Percentiles rank a stretch among this genome's conserved stretches.
Evolutionary conservation across 768 basidiomycete species (phyloP).

Genomic region (Boletus speciosus): DNA sequence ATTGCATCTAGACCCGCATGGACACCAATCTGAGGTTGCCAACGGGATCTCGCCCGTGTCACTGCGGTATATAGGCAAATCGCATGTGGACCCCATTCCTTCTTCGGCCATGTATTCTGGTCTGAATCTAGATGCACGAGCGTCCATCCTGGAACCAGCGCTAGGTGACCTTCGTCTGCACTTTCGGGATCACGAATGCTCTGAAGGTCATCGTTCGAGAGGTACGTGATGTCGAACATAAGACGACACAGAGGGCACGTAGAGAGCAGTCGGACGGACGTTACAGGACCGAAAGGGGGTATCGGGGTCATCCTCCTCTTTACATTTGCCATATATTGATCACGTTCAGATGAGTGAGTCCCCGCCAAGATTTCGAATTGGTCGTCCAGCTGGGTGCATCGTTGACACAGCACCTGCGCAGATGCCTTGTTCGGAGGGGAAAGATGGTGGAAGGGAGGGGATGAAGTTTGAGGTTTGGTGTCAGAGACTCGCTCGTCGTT

Average conservation of each 20-base stretch:
- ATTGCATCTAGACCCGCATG: neutral
- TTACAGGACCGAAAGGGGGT: neutral
- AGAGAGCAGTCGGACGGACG: neutral
- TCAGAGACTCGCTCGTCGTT: neutral
- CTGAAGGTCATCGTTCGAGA: neutral
- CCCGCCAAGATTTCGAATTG: neutral
- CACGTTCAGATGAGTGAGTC: neutral
- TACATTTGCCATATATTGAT: neutral
- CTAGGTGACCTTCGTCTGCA: neutral
- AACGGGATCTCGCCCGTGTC: neutral
- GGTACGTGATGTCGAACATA: neutral
- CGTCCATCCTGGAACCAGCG: neutral
- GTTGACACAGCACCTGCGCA: neutral
- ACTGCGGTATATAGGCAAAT: neutral
- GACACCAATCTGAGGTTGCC: constrained; percentile 4
- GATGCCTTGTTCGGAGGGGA: neutral
- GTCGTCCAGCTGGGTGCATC: neutral
- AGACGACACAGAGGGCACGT: neutral
- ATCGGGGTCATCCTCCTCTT: neutral
- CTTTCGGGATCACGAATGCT: neutral
- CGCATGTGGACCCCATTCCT: neutral
- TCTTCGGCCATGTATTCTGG: neutral
- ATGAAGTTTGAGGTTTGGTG: neutral
- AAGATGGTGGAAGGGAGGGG: neutral
- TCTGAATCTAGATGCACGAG: neutral